Evolutionary conservation across 306 rosid species (phyloP), one percentile per base, ranked within the genome.

Genomic region (Alnus rubra): DNA sequence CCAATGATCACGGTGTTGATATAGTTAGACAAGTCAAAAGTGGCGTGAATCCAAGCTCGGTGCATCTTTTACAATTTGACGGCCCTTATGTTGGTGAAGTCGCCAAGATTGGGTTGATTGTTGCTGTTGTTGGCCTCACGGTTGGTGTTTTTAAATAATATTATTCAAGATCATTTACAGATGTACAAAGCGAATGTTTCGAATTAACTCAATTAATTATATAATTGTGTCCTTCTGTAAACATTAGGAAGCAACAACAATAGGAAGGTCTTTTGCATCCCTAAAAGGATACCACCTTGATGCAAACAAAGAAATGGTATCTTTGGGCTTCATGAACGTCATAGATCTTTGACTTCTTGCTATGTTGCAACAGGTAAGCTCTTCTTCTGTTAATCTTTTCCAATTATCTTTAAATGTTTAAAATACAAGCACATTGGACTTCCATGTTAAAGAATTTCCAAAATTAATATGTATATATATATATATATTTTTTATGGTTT

Each of bases 281-380:
- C 80, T 95, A 49, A 88, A 90, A 84, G 95, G 93, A 18, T 95
- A 92, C 85, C 92, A 79, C 74, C 78, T 91, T 4, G 94, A 91
- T 37, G 98, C 97, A 30, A 95, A 92, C 92, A 95, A 84, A 82
- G 98, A 95, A 78, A 90, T 92, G 98, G 56, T 92, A 33, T 87
- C 98, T 7, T 79, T 92, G 50, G 98, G 98, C 28, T 65, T 87
- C 78, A 88, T 91, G 87, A 95, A 95, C 90, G 76, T 95, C 56
- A 82, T 88, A 5, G 98, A 62, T 95, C 98, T 55, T 83, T 90
- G 50, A 91, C 97, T 72, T 95, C 98, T 11, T 94, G 97, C 85
- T 94, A 91, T 79, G 89, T 90, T 56, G 95, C 98, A 55, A 92
- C 97, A 47, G 98, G 98, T 91, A 90, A 54, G 68, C 16, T 16